phyloP scores from a whole-genome alignment of 371 early-diverging fungal genomes.

The Nematocida ironsii region DNA sequence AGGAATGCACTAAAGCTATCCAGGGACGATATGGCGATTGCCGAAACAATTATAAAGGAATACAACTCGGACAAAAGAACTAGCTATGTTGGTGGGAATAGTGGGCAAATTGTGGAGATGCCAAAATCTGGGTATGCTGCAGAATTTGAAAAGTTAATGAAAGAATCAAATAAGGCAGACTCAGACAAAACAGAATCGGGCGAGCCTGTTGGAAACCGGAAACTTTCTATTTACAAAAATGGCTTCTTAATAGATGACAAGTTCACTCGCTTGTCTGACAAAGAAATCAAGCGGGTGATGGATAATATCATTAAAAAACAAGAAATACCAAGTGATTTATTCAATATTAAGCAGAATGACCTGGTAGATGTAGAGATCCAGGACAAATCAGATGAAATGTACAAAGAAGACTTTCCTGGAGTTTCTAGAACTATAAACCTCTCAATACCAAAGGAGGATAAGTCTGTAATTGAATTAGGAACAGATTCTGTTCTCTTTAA shows the following conservation, averaged over 20 bases:
- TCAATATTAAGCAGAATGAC: conserved; percentile 41
- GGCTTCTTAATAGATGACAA: conserved; percentile 52
- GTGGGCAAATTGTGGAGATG: conserved; percentile 51
- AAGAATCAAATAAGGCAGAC: background rate
- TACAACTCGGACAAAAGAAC: conserved; percentile 27
- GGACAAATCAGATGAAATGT: conserved; percentile 32
- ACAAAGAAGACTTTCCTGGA: conserved; percentile 47
- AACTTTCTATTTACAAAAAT: conserved; percentile 46
- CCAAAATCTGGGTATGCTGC: conserved; percentile 52
- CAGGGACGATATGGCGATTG: conserved; percentile 28
- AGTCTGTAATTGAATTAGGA: conserved; percentile 36
- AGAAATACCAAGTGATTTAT: conserved; percentile 56
- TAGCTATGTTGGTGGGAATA: conserved; percentile 39
- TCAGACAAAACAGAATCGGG: background rate
- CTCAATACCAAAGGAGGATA: conserved; percentile 3
- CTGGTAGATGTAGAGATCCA: conserved; percentile 52
- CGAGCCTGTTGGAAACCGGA: background rate
- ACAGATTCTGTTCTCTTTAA: conserved; percentile 12
- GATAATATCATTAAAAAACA: conserved; percentile 40
- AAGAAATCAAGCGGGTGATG: conserved; percentile 25
- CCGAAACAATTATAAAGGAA: conserved; percentile 45
- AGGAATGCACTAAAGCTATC: conserved; percentile 42
- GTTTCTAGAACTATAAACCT: background rate
- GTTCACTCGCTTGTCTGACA: conserved; percentile 26
- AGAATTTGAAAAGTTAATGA: conserved; percentile 42